Conservation (phyloP, 164 flowering plant genomes). For the Stephania yunnanensis region DNA sequence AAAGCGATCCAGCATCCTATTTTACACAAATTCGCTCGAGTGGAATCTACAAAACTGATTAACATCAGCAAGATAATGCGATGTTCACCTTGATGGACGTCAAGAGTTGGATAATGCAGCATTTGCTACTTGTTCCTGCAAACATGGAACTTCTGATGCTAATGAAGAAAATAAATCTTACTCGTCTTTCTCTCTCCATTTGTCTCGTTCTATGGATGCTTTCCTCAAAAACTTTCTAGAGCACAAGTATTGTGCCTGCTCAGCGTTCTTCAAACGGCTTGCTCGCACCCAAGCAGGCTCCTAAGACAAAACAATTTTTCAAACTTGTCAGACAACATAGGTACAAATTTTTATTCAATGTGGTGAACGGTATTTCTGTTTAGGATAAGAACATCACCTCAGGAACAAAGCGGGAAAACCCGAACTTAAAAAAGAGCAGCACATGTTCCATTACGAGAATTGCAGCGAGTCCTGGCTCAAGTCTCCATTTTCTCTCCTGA, state of each 20-base stretch:
- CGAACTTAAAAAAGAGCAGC: constrained; percentile 76
- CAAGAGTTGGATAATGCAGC: background rate
- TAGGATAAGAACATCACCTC: constrained; percentile 44
- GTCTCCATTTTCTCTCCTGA: constrained; percentile 69
- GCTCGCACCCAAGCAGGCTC: constrained; percentile 98
- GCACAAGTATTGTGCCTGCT: constrained; percentile 71
- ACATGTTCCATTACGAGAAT: constrained; percentile 83
- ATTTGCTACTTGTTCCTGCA: background rate
- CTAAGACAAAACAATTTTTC: constrained; percentile 25
- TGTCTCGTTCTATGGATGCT: constrained; percentile 43
- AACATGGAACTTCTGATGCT: background rate
- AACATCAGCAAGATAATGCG: background rate
- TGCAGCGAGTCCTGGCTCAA: constrained; percentile 93
- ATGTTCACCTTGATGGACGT: background rate
- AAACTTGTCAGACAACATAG: background rate
- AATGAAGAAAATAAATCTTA: background rate
- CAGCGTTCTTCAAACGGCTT: constrained; percentile 58
- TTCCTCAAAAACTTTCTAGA: constrained; percentile 66
- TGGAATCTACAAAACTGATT: background rate
- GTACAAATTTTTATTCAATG: background rate
- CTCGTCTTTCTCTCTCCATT: constrained; percentile 9
- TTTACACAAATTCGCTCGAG: background rate
- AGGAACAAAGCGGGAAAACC: constrained; percentile 77
- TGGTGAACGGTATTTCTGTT: background rate
- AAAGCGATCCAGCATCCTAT: too few relatives aligned